Evolutionary conservation across 2,329 filamentous ascomycete species (phyloP).

Genomic region (Penicillium capsulatum): DNA sequence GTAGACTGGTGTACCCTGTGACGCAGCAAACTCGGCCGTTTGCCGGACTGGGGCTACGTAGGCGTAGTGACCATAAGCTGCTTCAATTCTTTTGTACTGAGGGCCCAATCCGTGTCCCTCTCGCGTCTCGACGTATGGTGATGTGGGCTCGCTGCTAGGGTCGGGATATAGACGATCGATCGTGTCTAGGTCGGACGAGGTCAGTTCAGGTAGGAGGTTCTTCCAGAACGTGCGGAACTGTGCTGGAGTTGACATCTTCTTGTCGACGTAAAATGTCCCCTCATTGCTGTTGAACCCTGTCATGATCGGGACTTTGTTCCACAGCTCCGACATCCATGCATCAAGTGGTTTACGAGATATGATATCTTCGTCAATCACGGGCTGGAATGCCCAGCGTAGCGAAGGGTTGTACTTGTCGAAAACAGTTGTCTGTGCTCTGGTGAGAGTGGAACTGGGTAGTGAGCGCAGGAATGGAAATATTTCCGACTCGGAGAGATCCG

Average conservation of each 20-base stretch:
- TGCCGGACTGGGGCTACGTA: constrained; percentile 49
- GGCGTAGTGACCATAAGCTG: constrained; percentile 49
- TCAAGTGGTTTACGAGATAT: constrained; percentile 57
- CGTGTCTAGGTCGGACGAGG: constrained; percentile 48
- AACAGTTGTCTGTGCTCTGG: constrained; percentile 40
- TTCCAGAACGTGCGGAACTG: constrained; percentile 61
- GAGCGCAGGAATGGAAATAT: constrained; percentile 44
- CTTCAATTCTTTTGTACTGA: constrained; percentile 52
- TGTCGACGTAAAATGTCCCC: constrained; percentile 61
- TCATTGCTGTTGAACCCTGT: constrained; percentile 70
- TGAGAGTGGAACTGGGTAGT: constrained; percentile 34
- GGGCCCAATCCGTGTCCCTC: constrained; percentile 37
- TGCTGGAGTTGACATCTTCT: constrained; percentile 42
- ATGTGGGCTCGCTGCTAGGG: constrained; percentile 40
- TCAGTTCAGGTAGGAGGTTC: constrained; percentile 57
- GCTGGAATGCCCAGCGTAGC: constrained; percentile 60
- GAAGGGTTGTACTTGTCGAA: constrained; percentile 48
- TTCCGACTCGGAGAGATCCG: constrained; percentile 24
- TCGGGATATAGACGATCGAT: constrained; percentile 63
- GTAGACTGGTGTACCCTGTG: constrained; percentile 41
- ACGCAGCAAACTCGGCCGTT: constrained; percentile 41
- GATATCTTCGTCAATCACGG: constrained; percentile 60
- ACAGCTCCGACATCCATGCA: constrained; percentile 53
- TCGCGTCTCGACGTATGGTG: constrained; percentile 25
- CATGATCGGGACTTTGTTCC: constrained; percentile 58